A percentile compares a stretch with the other conserved stretches of the same genome.
phyloP scores from a whole-genome alignment of 305 asterid species.

The Fraxinus xanthoxyloides region DNA sequence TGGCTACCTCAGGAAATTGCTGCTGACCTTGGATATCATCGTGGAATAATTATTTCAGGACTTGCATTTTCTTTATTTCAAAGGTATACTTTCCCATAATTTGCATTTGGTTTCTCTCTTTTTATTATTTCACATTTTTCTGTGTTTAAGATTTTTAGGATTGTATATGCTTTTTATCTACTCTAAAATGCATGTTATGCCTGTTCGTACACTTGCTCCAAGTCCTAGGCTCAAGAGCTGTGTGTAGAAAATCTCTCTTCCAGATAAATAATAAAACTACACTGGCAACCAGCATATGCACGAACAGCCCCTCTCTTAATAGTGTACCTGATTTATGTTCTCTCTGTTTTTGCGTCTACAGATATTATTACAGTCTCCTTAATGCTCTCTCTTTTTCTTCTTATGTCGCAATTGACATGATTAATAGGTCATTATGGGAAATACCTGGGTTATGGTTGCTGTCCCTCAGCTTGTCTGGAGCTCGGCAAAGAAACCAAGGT shows the following conservation, averaged over 20 bases:
- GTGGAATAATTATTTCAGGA: conserved; percentile 74
- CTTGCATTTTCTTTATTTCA: conserved; percentile 72
- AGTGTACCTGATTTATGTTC: background rate
- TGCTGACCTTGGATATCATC: conserved; percentile 73
- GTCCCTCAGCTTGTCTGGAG: conserved; percentile 79
- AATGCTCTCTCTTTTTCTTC: conserved; percentile 14
- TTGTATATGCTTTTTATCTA: background rate
- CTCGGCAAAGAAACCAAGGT: conserved; percentile 67
- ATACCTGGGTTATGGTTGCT: conserved; percentile 84
- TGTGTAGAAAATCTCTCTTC: background rate
- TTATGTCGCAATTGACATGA: conserved; percentile 23
- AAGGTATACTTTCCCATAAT: conserved; percentile 44
- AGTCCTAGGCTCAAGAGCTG: background rate
- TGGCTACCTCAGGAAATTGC: conserved; percentile 96
- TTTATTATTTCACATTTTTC: background rate
- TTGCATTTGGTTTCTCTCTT: conserved; percentile 12
- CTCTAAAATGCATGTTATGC: background rate
- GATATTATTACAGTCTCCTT: background rate
- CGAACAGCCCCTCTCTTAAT: background rate
- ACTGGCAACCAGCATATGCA: background rate
- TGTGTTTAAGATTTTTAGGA: background rate
- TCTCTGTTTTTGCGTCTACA: background rate
- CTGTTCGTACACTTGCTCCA: background rate
- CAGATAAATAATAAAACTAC: background rate
- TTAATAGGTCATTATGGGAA: conserved; percentile 70